These are phyloP conservation scores for Brasilioporus rufonigricans DNA, from an alignment of 768 basidiomycete species.

Conservation along the genomic window DNA sequence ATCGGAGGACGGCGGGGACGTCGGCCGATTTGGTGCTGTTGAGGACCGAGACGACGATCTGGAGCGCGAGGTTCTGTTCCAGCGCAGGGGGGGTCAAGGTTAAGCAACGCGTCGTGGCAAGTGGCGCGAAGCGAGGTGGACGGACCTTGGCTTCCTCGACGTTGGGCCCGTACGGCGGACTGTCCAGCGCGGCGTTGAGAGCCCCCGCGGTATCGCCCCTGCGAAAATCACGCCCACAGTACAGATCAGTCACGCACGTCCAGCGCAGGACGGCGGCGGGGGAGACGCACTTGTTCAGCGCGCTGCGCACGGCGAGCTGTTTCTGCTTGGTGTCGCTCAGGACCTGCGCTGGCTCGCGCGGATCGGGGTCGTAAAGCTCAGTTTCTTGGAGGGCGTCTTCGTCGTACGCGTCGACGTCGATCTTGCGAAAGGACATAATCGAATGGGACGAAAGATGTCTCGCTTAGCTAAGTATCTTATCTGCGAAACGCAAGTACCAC, in stretches of 20 bases:
- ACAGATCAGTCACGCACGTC: no score
- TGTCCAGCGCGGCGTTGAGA: slow-evolving; percentile 65
- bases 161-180: slow-evolving; percentile 84
- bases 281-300: slow-evolving; percentile 65
- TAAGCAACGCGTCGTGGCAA: background rate
- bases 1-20: slow-evolving; percentile 71
- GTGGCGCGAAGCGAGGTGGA: slow-evolving; percentile 2
- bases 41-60: slow-evolving; percentile 80
- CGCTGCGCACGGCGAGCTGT: slow-evolving; percentile 64
- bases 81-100: background rate
- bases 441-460: background rate
- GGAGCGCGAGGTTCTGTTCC: slow-evolving; percentile 69
- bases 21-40: slow-evolving; percentile 93
- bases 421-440: slow-evolving; percentile 79
- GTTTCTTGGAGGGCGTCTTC: slow-evolving; percentile 85
- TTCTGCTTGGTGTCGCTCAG: slow-evolving; percentile 76
- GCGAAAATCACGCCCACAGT: background rate
- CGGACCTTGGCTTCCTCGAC: slow-evolving; percentile 88
- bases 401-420: slow-evolving; percentile 91
- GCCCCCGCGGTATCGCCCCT: slow-evolving; percentile 81
- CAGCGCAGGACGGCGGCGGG: no score
- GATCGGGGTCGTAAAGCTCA: slow-evolving; percentile 86
- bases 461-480: slow-evolving; percentile 10
- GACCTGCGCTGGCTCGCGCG: slow-evolving; percentile 70
- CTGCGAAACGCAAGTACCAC: no score